Base-by-base conservation (phyloP, 495 filamentous ascomycete species). In the Xylaria scruposa region DNA sequence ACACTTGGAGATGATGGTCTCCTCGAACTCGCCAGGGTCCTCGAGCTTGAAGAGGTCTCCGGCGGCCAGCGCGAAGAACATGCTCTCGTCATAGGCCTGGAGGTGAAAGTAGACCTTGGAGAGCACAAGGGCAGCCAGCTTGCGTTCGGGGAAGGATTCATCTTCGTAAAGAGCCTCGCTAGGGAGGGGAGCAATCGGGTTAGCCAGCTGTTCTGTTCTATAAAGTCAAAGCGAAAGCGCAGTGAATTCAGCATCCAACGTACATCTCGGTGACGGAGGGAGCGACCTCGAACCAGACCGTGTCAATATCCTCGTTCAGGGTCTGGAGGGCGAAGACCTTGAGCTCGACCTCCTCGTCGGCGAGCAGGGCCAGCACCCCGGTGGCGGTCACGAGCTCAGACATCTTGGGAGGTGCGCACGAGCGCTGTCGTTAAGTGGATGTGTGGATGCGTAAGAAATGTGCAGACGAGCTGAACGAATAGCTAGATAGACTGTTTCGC, bases 21-120 rank as follows among this genome's bases (percentile, higher is more conserved):
- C 94, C 80, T 98, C 97, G 79, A 97, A 99, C 86, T 99, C 97
- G 79, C 94, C 93, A 61, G 92, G 91, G 67, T 91, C 89, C 73
- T 97, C 92, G 69, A 99, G 86, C 84, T 96, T 91, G 85, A 99
- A 98, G 31, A 98, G 88, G 75, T 97, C 95, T 47, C 97, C 97
- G 24, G 97, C 95, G 42, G 94, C 95, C 15, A 99, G 88, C 63
- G 97, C 97, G 83, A 99, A 97, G 29, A 92, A 91, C 97, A 99
- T 98, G 81, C 95, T 97, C 87, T 98, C 96, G 78, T 98, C 94
- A 84, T 98, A 98, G 82, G 97, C 97, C 83, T 97, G 93, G 59
- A 99, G 90, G 79, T 99, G 95, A 80, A 98, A 99, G 83, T 98
- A 99, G 73, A 98, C 94, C 86, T 98, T 98, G 71, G 97, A 92